Evolutionary conservation across 257 asterid genomes (phyloP), one percentile per base, ranked within the genome.

Genomic region (Datura wrightii): DNA sequence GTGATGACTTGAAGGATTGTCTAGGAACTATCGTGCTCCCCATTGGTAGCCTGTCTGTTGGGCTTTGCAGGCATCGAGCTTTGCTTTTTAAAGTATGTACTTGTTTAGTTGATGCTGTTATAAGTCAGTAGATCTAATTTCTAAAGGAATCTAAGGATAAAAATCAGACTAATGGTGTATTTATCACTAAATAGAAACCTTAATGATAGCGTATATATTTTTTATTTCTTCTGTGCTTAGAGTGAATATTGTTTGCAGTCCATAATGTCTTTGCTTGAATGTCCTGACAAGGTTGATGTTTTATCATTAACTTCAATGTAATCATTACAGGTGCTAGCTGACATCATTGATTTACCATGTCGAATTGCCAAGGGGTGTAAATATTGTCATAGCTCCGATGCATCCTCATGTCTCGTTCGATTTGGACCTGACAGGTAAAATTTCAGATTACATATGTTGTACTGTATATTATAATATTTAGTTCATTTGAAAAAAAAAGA

Each of bases 321-420:
- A 83, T 79, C 86, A 83, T 87, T 90, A 79, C 92, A 97, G 99
- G 99, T 92, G 79, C 90, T 97, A 79, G 99, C 99, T 62, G 99
- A 97, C 87, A 87, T 86, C 60, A 92, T 97, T 87, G 95, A 94
- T 86, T 92, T 97, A 88, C 98, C 98, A 24, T 97, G 99, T 88
- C 97, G 99, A 88, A 92, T 95, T 86, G 99, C 97, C 41, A 97
- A 90, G 88, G 99, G 99, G 87, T 97, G 99, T 89, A 95, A 88
- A 83, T 91, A 89, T 91, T 97, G 99, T 87, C 87, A 83, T 14
- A 90, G 95, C 85, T 92, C 90, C 44, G 94, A 97, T 89, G 97
- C 97, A 87, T 94, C 98, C 80, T 95, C 99, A 8, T 97, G 99
- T 88, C 97, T 97, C 67, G 97, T 97, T 88, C 98, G 93, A 44